Conservation (phyloP, 805 yeast genomes). For the Wickerhamiella slavikovae region DNA sequence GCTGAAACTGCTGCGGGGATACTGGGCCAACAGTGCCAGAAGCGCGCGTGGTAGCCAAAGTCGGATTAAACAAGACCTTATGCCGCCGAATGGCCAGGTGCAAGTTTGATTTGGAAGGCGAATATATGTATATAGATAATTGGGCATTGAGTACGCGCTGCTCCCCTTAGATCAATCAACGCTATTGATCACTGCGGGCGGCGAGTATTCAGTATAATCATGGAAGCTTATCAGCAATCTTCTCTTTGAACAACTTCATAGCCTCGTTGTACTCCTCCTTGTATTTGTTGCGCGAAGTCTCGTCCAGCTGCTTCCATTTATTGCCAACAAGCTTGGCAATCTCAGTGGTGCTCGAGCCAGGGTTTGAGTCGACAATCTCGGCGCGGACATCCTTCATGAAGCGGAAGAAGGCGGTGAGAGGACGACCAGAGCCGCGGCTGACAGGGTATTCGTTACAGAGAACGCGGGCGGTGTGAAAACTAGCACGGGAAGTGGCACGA, state of each 20-base stretch:
- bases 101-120: no score
- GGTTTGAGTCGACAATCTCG: slow-evolving; percentile 79
- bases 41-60: no score
- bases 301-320: slow-evolving; percentile 76
- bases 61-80: no score
- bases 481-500: not conserved
- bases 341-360: slow-evolving; percentile 76
- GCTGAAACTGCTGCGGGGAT: no score
- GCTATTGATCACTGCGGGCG: no score
- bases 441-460: slow-evolving; percentile 9
- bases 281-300: slow-evolving; percentile 27
- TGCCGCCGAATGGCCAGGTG: no score
- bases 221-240: no score
- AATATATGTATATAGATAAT: no score
- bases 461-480: slow-evolving; percentile 8
- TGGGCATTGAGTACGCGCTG: no score
- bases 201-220: no score
- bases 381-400: slow-evolving; percentile 94
- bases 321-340: slow-evolving; percentile 86
- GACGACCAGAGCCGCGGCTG: slow-evolving; percentile 16
- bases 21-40: no score
- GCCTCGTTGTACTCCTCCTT: slow-evolving; percentile 74
- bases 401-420: slow-evolving; percentile 93
- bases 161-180: no score
- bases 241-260: slow-evolving; percentile 50